Evolutionary conservation across 768 basidiomycete genomes (phyloP), one percentile per base, ranked within the genome.

Genomic region (Guyanaporus albipodus): DNA sequence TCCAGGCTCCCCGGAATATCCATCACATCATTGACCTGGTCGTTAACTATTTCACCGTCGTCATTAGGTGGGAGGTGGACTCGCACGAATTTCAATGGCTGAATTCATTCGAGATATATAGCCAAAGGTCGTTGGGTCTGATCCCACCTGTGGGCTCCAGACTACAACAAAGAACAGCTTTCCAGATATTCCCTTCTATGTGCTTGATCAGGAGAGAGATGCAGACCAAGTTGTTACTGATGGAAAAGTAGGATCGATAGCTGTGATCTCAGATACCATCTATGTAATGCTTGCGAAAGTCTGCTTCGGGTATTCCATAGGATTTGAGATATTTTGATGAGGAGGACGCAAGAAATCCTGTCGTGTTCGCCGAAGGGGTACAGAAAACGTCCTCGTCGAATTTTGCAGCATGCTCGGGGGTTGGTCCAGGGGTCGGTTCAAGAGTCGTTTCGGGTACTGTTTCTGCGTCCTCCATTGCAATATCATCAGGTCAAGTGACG

Each of bases 111-210:
- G 8, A 62, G 58, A 42, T 63, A 62, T 42, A 63, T 55, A 3
- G 51, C 37, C 4, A 62, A 56, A 9, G 60, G 60, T 14, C 56
- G 48, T 14, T 61, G 59, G 4, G 29, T 18, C 17, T 45, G 27
- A 9, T 42, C 3, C 18, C 39, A 2, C 21, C 41, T 0, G 56
- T 56, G 33, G 49, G 51, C 2, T 58, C 49, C 8, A 61, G 50
- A 21, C 61, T 62, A 18, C 60, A 62, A 0, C 60, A 47, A 11
- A 62, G n/a, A n/a, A 61, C 38, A 6, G 51, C 61, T 29, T 59
- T 59, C 41, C 46, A 63, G 5, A 58, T 38, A 11, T 38, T 44
- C 1, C 35, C 56, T 5, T 23, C 19, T n/a, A 56, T 1, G 5
- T 43, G 52, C 21, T 56, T 62, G 42, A 62, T 28, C 3, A 59